Evolutionary conservation across 257 asterid species (phyloP).

Genomic region (Rubia yunnanensis): DNA sequence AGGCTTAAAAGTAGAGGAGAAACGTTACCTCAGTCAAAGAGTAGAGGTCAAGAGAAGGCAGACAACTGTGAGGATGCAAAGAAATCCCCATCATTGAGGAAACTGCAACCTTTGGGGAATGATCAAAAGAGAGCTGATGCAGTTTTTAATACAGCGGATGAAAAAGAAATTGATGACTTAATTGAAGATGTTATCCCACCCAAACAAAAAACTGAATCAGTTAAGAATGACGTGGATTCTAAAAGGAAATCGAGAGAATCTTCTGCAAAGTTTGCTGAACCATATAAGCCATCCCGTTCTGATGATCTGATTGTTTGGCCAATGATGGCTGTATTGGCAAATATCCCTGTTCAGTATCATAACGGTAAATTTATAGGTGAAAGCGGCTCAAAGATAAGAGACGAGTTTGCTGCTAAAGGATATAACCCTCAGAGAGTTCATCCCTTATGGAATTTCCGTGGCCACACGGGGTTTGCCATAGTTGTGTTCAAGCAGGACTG

Average conservation of each 20-base stretch:
- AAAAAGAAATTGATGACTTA: constrained; percentile 20
- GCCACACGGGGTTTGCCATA: constrained; percentile 71
- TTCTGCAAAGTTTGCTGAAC: constrained; percentile 1
- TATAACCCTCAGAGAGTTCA: constrained; percentile 58
- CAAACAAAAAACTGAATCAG: constrained; percentile 2
- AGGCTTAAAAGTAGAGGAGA: constrained; percentile 26
- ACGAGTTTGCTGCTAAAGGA: constrained; percentile 48
- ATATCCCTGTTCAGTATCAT: constrained; percentile 43
- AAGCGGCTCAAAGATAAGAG: constrained; percentile 54
- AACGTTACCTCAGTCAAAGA: constrained; percentile 17
- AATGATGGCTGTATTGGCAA: constrained; percentile 75
- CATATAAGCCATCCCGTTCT: background rate
- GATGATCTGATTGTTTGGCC: constrained; percentile 79
- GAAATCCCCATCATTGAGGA: constrained; percentile 1
- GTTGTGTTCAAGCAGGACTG: constrained; percentile 62
- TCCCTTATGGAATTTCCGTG: constrained; percentile 51
- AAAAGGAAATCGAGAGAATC: background rate
- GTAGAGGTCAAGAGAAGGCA: constrained; percentile 23
- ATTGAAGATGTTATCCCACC: constrained; percentile 9
- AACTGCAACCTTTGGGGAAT: background rate
- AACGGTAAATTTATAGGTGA: constrained; percentile 56
- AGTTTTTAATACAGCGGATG: constrained; percentile 14
- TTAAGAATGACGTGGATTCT: background rate
- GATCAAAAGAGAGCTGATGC: constrained; percentile 10
- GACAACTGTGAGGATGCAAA: constrained; percentile 18